Conservation (phyloP, 768 basidiomycete genomes). For the Bullera alba region DNA sequence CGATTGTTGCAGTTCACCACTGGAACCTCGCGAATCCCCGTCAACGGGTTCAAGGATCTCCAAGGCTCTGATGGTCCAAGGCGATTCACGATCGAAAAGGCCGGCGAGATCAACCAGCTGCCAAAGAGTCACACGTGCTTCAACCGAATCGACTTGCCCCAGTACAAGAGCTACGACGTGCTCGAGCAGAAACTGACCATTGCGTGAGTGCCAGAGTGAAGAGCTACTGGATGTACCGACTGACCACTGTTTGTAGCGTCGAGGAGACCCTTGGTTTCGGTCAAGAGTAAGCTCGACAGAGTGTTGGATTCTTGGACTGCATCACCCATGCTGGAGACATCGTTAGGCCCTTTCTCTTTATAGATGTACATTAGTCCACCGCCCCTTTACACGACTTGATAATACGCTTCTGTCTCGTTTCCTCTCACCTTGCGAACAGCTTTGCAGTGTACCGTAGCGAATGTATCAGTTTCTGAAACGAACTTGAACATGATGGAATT, state of each 20-base stretch:
- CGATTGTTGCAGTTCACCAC: constrained; percentile 62
- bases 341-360: neutral
- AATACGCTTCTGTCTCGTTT: neutral
- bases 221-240: constrained; percentile 1
- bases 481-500: neutral
- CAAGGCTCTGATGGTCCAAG: constrained; percentile 97
- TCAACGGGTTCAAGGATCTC: constrained; percentile 96
- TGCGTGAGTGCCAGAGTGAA: no score
- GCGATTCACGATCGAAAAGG: constrained; percentile 96
- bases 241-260: constrained; percentile 21
- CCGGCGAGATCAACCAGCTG: constrained; percentile 89
- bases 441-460: neutral
- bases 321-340: neutral
- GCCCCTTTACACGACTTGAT: neutral
- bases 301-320: neutral
- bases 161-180: constrained; percentile 90
- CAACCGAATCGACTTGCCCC: constrained; percentile 81
- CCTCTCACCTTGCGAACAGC: neutral
- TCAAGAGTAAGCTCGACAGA: constrained; percentile 66
- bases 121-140: constrained; percentile 99
- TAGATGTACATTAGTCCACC: neutral
- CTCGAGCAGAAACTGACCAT: constrained; percentile 86
- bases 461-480: neutral
- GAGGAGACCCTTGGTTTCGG: constrained; percentile 91
- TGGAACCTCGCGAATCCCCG: constrained; percentile 74